Evolutionary conservation across 352 stramenopile species (phyloP), one percentile per base, ranked within the genome.

Genomic region (Pythium dissimile): DNA sequence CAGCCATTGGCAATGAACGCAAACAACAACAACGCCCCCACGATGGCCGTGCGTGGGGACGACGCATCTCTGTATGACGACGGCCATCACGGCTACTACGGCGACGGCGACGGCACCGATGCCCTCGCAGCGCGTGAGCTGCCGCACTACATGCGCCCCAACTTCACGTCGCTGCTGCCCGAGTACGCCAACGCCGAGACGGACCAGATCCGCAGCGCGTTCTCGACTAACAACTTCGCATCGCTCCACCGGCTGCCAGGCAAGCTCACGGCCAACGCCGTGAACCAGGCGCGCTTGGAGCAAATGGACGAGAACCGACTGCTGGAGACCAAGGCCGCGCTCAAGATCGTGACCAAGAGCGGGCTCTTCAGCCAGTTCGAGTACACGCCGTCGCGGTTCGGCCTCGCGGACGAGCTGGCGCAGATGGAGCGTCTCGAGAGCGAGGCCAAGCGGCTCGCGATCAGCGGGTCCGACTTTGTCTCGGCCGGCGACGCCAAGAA

Each of bases 141-240:
- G n/a, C 82, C 80, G 38, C 68, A 84, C 63, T 92, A 92, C 64
- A 92, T 92, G 82, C 71, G 71, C 13, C 84, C 84, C 59, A 93
- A 88, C 46, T 93, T 93, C 60, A 75, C 81, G 42, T 90, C 84
- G 18, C 80, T 93, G 23, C 56, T 92, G 27, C 84, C 84, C 9
- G 81, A 88, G 59, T 93, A 89, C 62, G 75, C 79, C 48, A 93
- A 93, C 60, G 56, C 80, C 11, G 84, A 93, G 55, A 54, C 62
- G 6, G 84, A 93, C 39, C 72, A 87, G 56, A 93, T 92, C 63
- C 82, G 80, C 66, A 82, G 75, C 23, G 84, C 81, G 5, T 92
- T 93, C 59, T 69, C 60, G 11, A 70, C 78, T 3, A 72, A 72
- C 41, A 89, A 86, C 69, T 91, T 81, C 64, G 54, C 71, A 23